Conservation (phyloP, 768 basidiomycete species). For the Mycena albidolilacea region DNA sequence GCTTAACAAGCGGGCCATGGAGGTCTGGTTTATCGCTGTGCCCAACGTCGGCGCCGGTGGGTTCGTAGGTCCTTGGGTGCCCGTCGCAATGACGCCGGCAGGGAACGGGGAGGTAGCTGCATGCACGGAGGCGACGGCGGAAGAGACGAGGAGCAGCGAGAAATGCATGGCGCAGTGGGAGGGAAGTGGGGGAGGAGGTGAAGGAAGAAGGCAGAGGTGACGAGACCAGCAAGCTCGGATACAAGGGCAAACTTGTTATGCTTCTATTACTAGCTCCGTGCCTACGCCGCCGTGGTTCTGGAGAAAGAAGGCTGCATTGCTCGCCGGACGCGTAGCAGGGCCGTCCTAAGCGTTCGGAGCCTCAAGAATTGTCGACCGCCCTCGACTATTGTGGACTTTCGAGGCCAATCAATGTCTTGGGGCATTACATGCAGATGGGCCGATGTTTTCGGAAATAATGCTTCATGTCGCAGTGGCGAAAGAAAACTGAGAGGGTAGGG, state of each 20-base stretch:
- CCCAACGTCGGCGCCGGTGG: conserved; percentile 20
- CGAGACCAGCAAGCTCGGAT: neutral
- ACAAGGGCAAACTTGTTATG: neutral
- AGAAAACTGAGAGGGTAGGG: too few species aligned
- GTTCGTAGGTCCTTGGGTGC: conserved; percentile 27
- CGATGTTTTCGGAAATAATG: too few species aligned
- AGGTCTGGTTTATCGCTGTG: conserved; percentile 31
- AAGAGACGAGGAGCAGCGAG: conserved; percentile 3
- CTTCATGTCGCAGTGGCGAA: too few species aligned
- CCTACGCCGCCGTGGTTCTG: too few species aligned
- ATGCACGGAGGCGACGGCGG: conserved; percentile 11
- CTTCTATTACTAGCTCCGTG: conserved; percentile 3
- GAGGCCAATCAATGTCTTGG: too few species aligned
- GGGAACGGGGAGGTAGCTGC: conserved; percentile 28
- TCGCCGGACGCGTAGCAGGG: too few species aligned
- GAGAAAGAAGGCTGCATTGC: too few species aligned
- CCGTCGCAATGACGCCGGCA: conserved; percentile 31
- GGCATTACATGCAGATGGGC: too few species aligned
- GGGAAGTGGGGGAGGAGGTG: conserved; percentile 5
- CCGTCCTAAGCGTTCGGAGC: too few species aligned
- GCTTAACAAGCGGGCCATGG: conserved; percentile 27
- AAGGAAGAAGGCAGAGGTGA: neutral
- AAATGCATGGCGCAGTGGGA: conserved; percentile 1
- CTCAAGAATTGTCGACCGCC: too few species aligned
- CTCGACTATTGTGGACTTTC: too few species aligned